phyloP scores from a whole-genome alignment of 108 stramenopile genomes.

The Epipyxis sp. region DNA sequence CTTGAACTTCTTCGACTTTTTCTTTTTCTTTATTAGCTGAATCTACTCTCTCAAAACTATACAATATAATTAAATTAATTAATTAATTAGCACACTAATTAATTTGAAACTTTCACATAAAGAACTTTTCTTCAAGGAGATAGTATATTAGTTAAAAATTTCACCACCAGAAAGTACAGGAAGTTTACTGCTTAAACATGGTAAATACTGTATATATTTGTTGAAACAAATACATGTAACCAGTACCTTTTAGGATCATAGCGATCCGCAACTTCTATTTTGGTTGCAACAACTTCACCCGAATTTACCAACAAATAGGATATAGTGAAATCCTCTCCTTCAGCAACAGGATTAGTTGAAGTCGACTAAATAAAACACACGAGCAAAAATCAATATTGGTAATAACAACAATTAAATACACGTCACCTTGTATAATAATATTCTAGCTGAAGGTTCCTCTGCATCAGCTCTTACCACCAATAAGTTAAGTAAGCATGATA shows the following conservation, averaged over 20 bases:
- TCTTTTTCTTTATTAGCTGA: not conserved
- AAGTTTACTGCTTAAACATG: not conserved
- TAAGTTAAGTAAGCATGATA: no score
- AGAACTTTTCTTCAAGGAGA: no score
- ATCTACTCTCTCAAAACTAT: not conserved
- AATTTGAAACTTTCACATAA: not conserved
- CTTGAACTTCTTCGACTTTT: not conserved
- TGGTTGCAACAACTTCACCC: not conserved
- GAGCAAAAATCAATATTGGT: not conserved
- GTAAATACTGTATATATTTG: not conserved
- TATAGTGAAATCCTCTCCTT: conserved; percentile 15
- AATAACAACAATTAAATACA: not conserved
- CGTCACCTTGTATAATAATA: not conserved
- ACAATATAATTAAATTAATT: not conserved
- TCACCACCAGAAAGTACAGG: not conserved
- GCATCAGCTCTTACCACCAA: no score
- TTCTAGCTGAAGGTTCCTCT: not conserved
- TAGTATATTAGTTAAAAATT: no score
- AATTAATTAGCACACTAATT: not conserved
- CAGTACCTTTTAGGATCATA: conserved; percentile 21
- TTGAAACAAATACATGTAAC: not conserved
- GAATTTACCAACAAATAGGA: conserved; percentile 17
- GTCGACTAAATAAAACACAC: not conserved
- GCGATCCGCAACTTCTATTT: conserved; percentile 17
- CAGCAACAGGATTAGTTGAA: conserved; percentile 22